phyloP scores from a whole-genome alignment of 768 basidiomycete species.

The Leccinum incarnatum region DNA sequence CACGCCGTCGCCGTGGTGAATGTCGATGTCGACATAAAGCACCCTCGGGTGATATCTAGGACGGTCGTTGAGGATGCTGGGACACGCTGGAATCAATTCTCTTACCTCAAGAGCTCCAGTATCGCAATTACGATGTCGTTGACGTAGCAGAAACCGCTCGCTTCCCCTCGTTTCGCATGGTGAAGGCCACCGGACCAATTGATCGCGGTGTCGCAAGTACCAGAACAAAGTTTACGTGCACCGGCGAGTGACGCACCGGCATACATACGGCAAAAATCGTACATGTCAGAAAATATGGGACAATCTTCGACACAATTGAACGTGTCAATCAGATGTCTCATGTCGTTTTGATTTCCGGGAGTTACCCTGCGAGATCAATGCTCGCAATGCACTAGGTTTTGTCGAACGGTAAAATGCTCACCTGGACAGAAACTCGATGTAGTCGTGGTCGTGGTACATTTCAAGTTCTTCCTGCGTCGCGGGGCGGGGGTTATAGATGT shows the following conservation, averaged over 20 bases:
- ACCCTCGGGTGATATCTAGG: constrained; percentile 87
- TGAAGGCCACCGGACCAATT: constrained; percentile 99
- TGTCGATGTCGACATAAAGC: constrained; percentile 98
- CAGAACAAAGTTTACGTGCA: constrained; percentile 81
- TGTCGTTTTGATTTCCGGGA: constrained; percentile 65
- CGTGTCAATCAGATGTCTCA: constrained; percentile 73
- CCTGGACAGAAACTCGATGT: constrained; percentile 94
- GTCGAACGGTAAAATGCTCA: constrained; percentile 33
- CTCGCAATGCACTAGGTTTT: neutral
- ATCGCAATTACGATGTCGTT: constrained; percentile 97
- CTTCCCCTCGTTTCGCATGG: constrained; percentile 96
- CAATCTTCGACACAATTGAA: constrained; percentile 98
- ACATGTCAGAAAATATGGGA: constrained; percentile 94
- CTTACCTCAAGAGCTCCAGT: constrained; percentile 82
- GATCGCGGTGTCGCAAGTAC: constrained; percentile 92
- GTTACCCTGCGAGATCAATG: constrained; percentile 60
- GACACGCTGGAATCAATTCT: neutral
- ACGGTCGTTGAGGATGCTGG: neutral
- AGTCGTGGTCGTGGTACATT: constrained; percentile 91
- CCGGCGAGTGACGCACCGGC: constrained; percentile 90
- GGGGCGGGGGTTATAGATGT: constrained; percentile 83
- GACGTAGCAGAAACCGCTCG: constrained; percentile 97
- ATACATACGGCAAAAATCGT: constrained; percentile 92
- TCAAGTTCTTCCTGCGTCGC: constrained; percentile 90
- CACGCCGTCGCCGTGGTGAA: constrained; percentile 98